Base-by-base conservation (phyloP, 495 filamentous ascomycete genomes). In the Penicillium subrubescens region DNA sequence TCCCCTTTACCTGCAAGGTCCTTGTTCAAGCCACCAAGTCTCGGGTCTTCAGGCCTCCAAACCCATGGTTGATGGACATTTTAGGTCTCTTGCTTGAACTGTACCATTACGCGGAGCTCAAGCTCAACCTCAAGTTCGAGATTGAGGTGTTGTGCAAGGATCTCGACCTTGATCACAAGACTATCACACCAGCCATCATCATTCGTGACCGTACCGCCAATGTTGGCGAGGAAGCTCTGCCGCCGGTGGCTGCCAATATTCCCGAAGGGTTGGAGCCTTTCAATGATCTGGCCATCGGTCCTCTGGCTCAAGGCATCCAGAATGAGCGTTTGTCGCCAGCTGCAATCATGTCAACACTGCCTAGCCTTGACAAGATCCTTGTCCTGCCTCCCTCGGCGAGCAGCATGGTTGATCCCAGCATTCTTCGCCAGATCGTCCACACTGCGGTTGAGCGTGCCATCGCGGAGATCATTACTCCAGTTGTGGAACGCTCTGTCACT, bases 11-110 rank as follows among this genome's bases (percentile, higher is more conserved):
- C 48, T 98, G 95, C 84, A 97, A 97, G 73, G 92, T 97, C 8
- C 81, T 99, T 19, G 84, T 88, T 31, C 91, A 96, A 73, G 93
- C 90, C 5, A 86, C 84, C n/a, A 84, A 84, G 43, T 98, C 96
- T 1, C 92, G 87, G 14, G 89, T 98, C 15, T 98, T 98, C 79
- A 91, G 87, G 65, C 93, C 95, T 10, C 94, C 95, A 14, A 98
- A 97, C 71, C 95, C 95, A 11, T 99, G 95, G 95, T 64, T 96
- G 61, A 94, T 97, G 92, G 95, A 98, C 61, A 92, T 97, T 41
- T 83, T 98, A 58, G 84, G 89, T 44, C 79, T 97, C 15, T 82
- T 99, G 54, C 89, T 95, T 57, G 95, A 98, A 66, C 84, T 99
- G 17, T 98, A 98, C 65, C 88, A 96, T 63, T 89, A 87, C 69